Base-by-base conservation (phyloP, 2,329 filamentous ascomycete genomes). In the Penicillium sp. region DNA sequence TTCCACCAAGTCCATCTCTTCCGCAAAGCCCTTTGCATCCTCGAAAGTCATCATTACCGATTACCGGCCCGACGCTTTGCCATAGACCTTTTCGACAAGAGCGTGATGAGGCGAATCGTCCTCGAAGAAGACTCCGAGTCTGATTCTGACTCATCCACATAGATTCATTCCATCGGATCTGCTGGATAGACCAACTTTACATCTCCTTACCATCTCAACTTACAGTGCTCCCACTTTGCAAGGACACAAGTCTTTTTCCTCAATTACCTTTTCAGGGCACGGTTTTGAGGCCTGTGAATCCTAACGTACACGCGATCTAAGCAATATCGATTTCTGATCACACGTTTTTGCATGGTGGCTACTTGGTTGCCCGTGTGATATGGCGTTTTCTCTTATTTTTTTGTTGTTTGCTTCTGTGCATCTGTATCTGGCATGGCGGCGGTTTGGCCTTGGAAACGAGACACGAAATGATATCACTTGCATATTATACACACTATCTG, bases 31-130 rank as follows among this genome's bases (percentile, higher is more conserved):
- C 89, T 99, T 82, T 86, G 87, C 9, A 84, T 98, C 53, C 84
- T 99, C 62, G 93, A 97, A 76, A 89, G 88, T 68, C 94, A 97
- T 71, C 92, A 96, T 74, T 98, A 95, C 78, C 87, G 93, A 24
- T 84, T 99, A 2, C 90, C 89, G 1, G 91, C 96, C 30, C 90
- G 94, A 64, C 89, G 94, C 50, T 93, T 97, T 79, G 91, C 97
- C 38, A 89, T 98, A 62, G 95, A 98, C 74, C 80, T 99, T 24
- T 99, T 99, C 72, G 94, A 98, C 72, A 95, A 94, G 78, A 89
- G 87, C 62, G 91, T 98, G 47, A 84, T 98, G 78, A 85, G 93
- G 65, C 87, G 88, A 67, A 91, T 97, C 63, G 91, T 99, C 13
- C 88, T 96, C 61, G 89, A 91, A 56, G 90, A 91, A 70, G 90